Evolutionary conservation across 805 yeast genomes (phyloP).

Genomic region (Cyberlindnera euphorbiiphila): DNA sequence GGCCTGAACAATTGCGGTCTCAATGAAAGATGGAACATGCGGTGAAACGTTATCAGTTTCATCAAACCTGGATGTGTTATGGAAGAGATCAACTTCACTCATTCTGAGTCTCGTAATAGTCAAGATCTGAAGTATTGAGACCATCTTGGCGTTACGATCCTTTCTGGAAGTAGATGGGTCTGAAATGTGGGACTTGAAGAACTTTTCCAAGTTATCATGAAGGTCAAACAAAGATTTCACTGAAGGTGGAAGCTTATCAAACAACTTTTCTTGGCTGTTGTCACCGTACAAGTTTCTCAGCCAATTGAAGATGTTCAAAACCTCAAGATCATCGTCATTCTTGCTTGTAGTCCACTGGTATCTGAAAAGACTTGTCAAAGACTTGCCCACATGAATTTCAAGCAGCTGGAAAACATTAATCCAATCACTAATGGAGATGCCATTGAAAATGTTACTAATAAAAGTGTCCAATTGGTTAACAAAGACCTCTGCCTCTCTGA

Average conservation of each 20-base stretch:
- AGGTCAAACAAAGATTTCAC: slow-evolving; percentile 62
- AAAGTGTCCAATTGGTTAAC: slow-evolving; percentile 61
- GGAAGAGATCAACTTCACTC: slow-evolving; percentile 47
- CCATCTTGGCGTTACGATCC: slow-evolving; percentile 66
- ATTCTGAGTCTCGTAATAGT: slow-evolving; percentile 67
- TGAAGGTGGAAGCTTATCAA: slow-evolving; percentile 60
- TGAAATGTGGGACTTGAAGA: slow-evolving; percentile 59
- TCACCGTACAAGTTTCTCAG: slow-evolving; percentile 52
- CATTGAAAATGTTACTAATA: slow-evolving; percentile 51
- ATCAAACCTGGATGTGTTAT: slow-evolving; percentile 13
- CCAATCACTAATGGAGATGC: slow-evolving; percentile 73
- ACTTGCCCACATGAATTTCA: slow-evolving; percentile 62
- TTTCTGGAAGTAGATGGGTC: slow-evolving; percentile 55
- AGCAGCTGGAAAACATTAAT: slow-evolving; percentile 65
- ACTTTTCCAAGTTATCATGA: slow-evolving; percentile 62
- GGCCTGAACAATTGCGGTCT: slow-evolving; percentile 70
- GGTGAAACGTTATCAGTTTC: slow-evolving; percentile 33
- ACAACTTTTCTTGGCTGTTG: slow-evolving; percentile 37
- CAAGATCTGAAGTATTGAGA: slow-evolving; percentile 58
- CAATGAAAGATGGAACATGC: slow-evolving; percentile 79
- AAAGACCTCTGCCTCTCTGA: slow-evolving; percentile 54
- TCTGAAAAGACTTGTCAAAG: slow-evolving; percentile 53
- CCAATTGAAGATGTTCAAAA: slow-evolving; percentile 71
- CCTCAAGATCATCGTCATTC: slow-evolving; percentile 48
- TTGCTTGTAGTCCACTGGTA: slow-evolving; percentile 35